Conservation (phyloP, 345 rosid genomes). For the Syzygium jambos region DNA sequence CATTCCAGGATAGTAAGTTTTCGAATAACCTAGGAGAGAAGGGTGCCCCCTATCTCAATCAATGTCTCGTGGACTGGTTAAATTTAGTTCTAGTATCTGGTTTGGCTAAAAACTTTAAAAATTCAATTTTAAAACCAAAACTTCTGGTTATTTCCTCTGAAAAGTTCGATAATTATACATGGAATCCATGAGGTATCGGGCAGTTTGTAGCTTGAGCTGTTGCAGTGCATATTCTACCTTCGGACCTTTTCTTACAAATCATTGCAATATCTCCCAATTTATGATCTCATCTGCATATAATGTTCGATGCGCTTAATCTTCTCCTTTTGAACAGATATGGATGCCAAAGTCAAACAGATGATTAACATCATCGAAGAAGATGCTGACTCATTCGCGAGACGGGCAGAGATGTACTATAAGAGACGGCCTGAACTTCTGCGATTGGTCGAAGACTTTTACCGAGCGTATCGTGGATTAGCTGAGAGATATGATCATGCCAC, state of each 20-base stretch:
- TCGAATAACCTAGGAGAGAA: neutral
- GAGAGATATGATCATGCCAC: conserved; percentile 97
- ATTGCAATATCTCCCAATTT: neutral
- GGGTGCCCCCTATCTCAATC: neutral
- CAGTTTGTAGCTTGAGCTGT: neutral
- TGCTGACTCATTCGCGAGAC: conserved; percentile 98
- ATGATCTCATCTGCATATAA: neutral
- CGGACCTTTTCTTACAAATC: neutral
- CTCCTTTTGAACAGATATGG: conserved; percentile 63
- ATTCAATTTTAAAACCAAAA: neutral
- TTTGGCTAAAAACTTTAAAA: neutral
- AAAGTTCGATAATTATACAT: neutral
- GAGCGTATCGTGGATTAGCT: conserved; percentile 95
- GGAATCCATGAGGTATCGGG: neutral
- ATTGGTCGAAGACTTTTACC: conserved; percentile 93
- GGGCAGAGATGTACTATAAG: conserved; percentile 98
- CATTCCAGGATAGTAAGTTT: neutral
- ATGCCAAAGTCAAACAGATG: conserved; percentile 84
- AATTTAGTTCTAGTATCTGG: neutral
- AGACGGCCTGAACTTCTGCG: conserved; percentile 96
- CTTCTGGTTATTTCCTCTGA: neutral
- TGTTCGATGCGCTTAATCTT: neutral
- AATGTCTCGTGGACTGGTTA: neutral
- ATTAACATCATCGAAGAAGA: conserved; percentile 96
- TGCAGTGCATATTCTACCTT: neutral